A percentile compares a stretch with the other conserved stretches of the same genome.
Conservation (phyloP, 202 grass and related monocot species). For the Elaeis oleifera region DNA sequence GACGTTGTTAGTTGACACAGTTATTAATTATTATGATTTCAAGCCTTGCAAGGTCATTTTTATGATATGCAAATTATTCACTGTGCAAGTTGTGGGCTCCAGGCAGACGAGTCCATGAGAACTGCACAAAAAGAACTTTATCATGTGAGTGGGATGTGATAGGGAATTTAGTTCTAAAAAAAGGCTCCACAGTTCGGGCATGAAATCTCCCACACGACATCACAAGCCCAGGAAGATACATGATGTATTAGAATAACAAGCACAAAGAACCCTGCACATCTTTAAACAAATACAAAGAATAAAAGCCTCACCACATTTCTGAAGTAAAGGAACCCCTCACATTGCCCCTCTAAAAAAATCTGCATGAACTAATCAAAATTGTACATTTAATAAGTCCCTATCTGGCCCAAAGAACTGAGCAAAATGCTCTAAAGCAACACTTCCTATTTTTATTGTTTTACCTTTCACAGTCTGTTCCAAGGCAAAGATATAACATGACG, state of each 20-base stretch:
- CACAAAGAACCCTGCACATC: constrained; percentile 3
- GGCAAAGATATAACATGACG: constrained; percentile 1
- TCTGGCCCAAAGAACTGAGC: neutral
- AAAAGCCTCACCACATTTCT: neutral
- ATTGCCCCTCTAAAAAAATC: neutral
- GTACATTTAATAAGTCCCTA: neutral
- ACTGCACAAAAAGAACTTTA: too few relatives aligned
- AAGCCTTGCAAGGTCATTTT: too few relatives aligned
- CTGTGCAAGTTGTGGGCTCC: too few relatives aligned
- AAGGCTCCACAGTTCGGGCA: too few relatives aligned
- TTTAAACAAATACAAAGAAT: constrained; percentile 5
- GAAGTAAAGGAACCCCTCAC: constrained; percentile 3
- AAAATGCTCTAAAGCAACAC: constrained; percentile 1
- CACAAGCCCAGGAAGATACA: neutral
- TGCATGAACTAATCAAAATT: neutral
- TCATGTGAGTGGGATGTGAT: too few relatives aligned
- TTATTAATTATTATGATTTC: too few relatives aligned
- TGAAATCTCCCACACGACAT: too few relatives aligned
- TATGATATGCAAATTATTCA: too few relatives aligned
- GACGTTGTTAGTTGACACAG: too few relatives aligned
- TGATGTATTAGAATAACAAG: neutral
- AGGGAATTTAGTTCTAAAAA: too few relatives aligned
- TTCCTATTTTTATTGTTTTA: constrained; percentile 3
- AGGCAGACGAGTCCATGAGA: too few relatives aligned
- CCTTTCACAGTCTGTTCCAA: neutral